Evolutionary conservation across 2,329 filamentous ascomycete genomes (phyloP).

Genomic region (Rhexocercosporidium sp.): DNA sequence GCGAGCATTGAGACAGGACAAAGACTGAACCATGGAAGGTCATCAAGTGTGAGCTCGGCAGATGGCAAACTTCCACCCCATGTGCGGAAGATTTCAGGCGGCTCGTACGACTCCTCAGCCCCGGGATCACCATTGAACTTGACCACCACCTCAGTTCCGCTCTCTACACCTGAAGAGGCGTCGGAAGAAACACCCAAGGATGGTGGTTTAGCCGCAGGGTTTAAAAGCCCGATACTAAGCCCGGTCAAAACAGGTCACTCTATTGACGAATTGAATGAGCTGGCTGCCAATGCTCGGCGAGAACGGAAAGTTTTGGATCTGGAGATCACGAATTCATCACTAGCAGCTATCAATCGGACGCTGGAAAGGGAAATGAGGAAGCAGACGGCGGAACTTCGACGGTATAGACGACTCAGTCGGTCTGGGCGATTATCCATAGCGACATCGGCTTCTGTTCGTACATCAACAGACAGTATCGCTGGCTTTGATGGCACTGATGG

Average conservation of each 20-base stretch:
- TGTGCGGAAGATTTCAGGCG: constrained; percentile 32
- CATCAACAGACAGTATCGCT: constrained; percentile 49
- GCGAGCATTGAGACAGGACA: constrained; percentile 33
- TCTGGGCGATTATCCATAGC: constrained; percentile 74
- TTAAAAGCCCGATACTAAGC: constrained; percentile 16
- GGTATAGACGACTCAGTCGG: constrained; percentile 84
- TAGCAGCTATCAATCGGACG: constrained; percentile 93
- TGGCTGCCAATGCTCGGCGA: constrained; percentile 84
- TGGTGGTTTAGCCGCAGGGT: constrained; percentile 6
- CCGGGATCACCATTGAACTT: constrained; percentile 32
- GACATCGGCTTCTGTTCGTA: constrained; percentile 53
- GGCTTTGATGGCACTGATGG: constrained; percentile 47
- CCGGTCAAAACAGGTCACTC: constrained; percentile 61
- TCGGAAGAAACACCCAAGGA: constrained; percentile 13
- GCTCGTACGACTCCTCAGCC: constrained; percentile 26
- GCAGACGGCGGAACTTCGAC: constrained; percentile 84
- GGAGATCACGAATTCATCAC: constrained; percentile 93
- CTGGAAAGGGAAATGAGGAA: constrained; percentile 90
- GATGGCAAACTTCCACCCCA: constrained; percentile 27
- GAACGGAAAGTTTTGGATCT: constrained; percentile 96
- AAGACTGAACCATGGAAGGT: constrained; percentile 34
- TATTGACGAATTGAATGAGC: constrained; percentile 70
- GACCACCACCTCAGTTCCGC: constrained; percentile 27
- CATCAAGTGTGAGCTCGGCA: constrained; percentile 37
- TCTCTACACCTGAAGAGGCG: constrained; percentile 34